These are phyloP conservation scores for Vicia villosa DNA, from an alignment of 306 rosid genomes.

Conservation along the genomic window DNA sequence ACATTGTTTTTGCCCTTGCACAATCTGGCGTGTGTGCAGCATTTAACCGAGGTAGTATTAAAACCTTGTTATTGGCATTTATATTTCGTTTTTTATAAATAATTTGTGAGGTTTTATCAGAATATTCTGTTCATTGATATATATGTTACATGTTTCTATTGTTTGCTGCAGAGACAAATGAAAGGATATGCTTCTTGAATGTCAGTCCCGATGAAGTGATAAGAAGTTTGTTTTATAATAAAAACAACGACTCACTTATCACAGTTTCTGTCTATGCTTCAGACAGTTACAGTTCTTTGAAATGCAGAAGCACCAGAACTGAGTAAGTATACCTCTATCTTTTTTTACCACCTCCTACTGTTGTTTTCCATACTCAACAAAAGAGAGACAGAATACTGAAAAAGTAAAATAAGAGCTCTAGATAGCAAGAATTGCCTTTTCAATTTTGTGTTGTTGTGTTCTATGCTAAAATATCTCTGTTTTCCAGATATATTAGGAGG, in stretches of 20 bases:
- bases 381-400: background rate
- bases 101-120: background rate
- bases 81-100: background rate
- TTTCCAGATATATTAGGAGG: constrained; percentile 81
- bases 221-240: constrained; percentile 87
- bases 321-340: constrained; percentile 67
- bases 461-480: constrained; percentile 34
- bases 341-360: background rate
- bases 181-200: constrained; percentile 92
- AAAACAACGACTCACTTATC: constrained; percentile 93
- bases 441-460: constrained; percentile 35
- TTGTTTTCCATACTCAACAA: background rate
- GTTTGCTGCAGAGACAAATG: constrained; percentile 78
- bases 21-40: constrained; percentile 68
- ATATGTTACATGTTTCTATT: constrained; percentile 21
- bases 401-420: constrained; percentile 2
- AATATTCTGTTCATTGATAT: constrained; percentile 1
- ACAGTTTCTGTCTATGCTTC: constrained; percentile 98
- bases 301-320: constrained; percentile 93
- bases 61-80: constrained; percentile 9
- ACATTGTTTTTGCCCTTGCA: constrained; percentile 60
- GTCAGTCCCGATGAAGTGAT: constrained; percentile 95
- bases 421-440: background rate
- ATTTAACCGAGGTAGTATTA: constrained; percentile 52
- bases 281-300: constrained; percentile 94